phyloP scores from a whole-genome alignment of 1,139 yeast species.

The Taiozyma onychis region DNA sequence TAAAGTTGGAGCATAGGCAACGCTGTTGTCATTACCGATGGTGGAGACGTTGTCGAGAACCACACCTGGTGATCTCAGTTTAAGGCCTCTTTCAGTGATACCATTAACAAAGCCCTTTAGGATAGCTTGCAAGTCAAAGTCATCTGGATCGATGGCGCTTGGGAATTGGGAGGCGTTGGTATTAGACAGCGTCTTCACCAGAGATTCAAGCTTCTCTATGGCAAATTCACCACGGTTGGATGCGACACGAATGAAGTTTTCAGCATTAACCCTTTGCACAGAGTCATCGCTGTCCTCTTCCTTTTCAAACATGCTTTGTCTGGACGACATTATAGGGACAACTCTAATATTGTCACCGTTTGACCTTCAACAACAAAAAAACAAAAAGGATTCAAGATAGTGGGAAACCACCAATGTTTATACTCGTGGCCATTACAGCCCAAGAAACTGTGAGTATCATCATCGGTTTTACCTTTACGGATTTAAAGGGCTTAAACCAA shows the following conservation, averaged over 20 bases:
- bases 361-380: neutral
- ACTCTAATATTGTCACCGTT: neutral
- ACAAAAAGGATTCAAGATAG: neutral
- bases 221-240: constrained; percentile 1
- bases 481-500: too few species aligned
- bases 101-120: constrained; percentile 24
- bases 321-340: neutral
- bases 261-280: neutral
- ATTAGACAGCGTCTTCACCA: constrained; percentile 2
- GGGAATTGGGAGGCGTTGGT: constrained; percentile 4
- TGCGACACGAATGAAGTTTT: constrained; percentile 1
- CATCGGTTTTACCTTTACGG: too few species aligned
- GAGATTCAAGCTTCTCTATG: neutral
- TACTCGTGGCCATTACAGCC: too few species aligned
- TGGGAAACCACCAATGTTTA: neutral
- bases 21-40: constrained; percentile 30
- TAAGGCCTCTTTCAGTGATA: constrained; percentile 31
- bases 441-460: too few species aligned
- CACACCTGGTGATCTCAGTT: constrained; percentile 30
- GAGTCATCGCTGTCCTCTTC: neutral
- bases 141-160: constrained; percentile 20
- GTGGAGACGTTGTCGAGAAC: constrained; percentile 25
- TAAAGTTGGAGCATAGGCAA: constrained; percentile 30
- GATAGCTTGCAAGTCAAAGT: constrained; percentile 28
- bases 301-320: neutral